These are phyloP conservation scores for Colletotrichum sansevieriae DNA, from an alignment of 2,329 filamentous ascomycete genomes.

Conservation along the genomic window DNA sequence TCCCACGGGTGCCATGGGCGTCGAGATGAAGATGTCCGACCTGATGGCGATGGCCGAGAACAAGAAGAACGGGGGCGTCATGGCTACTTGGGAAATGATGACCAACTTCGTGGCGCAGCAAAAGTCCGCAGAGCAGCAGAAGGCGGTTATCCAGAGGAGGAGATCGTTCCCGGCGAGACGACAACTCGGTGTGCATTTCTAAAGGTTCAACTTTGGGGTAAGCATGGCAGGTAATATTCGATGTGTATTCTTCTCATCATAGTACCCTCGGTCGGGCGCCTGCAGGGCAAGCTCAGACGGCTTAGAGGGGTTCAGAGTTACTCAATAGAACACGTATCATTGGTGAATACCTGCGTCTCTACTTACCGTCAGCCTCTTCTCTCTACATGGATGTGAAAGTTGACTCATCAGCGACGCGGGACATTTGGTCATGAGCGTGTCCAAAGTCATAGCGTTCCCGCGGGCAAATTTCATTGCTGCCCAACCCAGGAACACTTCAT, in stretches of 20 bases:
- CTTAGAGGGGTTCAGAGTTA: conserved; percentile 1
- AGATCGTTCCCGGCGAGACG: conserved; percentile 27
- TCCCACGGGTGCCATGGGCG: background rate
- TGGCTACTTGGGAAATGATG: conserved; percentile 37
- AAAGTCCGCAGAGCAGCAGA: conserved; percentile 25
- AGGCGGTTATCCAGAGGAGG: conserved; percentile 20
- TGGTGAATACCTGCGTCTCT: background rate
- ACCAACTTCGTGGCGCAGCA: conserved; percentile 29
- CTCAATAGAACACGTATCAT: conserved; percentile 25
- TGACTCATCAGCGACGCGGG: too few species aligned
- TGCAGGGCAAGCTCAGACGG: conserved; percentile 23
- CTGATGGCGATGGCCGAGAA: conserved; percentile 35
- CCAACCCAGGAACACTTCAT: background rate
- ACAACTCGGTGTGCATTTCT: conserved; percentile 33
- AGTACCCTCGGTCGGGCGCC: conserved; percentile 23
- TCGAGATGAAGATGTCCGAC: conserved; percentile 38
- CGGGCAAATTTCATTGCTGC: background rate
- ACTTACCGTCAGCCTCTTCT: too few species aligned
- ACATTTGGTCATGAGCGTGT: too few species aligned
- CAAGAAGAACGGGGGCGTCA: conserved; percentile 28
- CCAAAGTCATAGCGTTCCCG: background rate
- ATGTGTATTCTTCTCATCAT: conserved; percentile 35
- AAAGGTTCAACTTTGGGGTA: conserved; percentile 3
- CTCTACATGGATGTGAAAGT: too few species aligned
- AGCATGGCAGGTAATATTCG: conserved; percentile 39